Percentiles rank a stretch among this genome's conserved stretches.
These are phyloP conservation scores for Salicornia ramosissima DNA, from an alignment of 148 eudicot genomes.

Conservation along the genomic window DNA sequence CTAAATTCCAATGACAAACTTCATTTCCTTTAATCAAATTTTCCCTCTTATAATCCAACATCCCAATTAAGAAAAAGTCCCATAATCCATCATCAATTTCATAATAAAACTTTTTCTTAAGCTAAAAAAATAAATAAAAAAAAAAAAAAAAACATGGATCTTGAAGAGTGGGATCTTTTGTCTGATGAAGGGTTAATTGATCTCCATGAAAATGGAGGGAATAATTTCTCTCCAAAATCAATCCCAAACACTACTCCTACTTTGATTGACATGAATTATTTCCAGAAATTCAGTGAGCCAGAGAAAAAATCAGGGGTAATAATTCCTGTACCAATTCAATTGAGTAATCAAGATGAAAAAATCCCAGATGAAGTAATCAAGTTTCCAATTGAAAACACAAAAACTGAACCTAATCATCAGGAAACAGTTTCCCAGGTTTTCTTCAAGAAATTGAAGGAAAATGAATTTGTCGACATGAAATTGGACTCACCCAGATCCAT, in stretches of 20 bases:
- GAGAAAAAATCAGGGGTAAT: slow-evolving; percentile 22
- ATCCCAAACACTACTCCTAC: slow-evolving; percentile 19
- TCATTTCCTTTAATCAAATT: background rate
- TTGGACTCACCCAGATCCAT: slow-evolving; percentile 71
- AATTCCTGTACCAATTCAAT: slow-evolving; percentile 40
- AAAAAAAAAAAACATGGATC: slow-evolving; percentile 46
- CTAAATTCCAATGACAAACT: slow-evolving; percentile 26
- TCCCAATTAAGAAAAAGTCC: background rate
- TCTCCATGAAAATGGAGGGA: slow-evolving; percentile 44
- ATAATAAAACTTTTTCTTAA: background rate
- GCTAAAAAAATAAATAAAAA: background rate
- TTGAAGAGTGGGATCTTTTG: slow-evolving; percentile 80
- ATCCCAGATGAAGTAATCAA: slow-evolving; percentile 25
- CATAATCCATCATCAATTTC: background rate
- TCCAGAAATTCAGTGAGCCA: slow-evolving; percentile 31
- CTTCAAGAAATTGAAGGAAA: slow-evolving; percentile 82
- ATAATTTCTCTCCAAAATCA: slow-evolving; percentile 8
- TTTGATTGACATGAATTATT: slow-evolving; percentile 49
- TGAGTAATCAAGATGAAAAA: slow-evolving; percentile 21
- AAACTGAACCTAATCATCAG: slow-evolving; percentile 24
- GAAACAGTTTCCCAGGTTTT: slow-evolving; percentile 56
- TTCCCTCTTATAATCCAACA: background rate
- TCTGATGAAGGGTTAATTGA: slow-evolving; percentile 62
- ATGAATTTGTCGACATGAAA: slow-evolving; percentile 92
- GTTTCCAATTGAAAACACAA: slow-evolving; percentile 16